A percentile compares a stretch with the other conserved stretches of the same genome.
Conservation (phyloP, 202 grass and related monocot species). For the Zoysia matrella region DNA sequence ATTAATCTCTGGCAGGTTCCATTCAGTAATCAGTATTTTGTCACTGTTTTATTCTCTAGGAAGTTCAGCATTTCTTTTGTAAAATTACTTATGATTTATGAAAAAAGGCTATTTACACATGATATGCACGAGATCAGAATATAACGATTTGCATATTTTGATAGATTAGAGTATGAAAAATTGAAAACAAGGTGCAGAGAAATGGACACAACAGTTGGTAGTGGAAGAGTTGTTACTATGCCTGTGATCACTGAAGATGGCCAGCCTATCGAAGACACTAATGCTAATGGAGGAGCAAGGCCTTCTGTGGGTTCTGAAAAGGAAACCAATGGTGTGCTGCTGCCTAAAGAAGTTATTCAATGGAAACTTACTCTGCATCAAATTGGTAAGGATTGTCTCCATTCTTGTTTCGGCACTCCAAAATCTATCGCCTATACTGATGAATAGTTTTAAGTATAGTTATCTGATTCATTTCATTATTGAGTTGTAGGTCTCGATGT, state of each 20-base stretch:
- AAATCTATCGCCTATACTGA: constrained; percentile 23
- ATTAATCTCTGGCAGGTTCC: constrained; percentile 9
- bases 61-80: constrained; percentile 24
- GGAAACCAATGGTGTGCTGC: constrained; percentile 31
- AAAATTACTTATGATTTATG: constrained; percentile 21
- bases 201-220: constrained; percentile 84
- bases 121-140: no score
- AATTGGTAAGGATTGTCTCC: constrained; percentile 31
- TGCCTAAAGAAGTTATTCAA: constrained; percentile 54
- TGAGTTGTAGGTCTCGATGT: constrained; percentile 84
- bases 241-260: constrained; percentile 91
- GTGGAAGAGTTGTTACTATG: constrained; percentile 79
- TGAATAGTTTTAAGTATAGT: background rate
- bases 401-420: constrained; percentile 29
- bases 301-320: constrained; percentile 36
- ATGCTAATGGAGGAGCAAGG: constrained; percentile 34
- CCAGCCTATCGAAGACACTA: constrained; percentile 62
- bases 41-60: constrained; percentile 5
- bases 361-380: no score
- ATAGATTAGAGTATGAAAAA: background rate
- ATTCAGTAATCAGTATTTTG: background rate
- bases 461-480: constrained; percentile 29
- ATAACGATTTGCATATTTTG: no score
- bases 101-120: no score
- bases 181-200: constrained; percentile 86